Base-by-base conservation (phyloP, 129 eudicot species). In the Deinandra increscens region DNA sequence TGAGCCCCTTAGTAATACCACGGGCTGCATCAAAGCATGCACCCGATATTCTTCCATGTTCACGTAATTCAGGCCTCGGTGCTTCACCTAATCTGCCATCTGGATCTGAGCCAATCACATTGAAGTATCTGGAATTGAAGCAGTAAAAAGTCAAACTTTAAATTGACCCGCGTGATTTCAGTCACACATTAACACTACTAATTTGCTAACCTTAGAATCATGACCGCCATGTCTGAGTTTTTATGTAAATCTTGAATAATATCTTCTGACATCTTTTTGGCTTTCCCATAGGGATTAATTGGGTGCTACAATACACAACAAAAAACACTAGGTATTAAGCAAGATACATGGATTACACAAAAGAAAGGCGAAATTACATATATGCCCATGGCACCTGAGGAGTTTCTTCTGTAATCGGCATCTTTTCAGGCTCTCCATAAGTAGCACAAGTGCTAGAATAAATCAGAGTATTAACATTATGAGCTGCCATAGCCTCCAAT, bases 1-100 rank as follows among this genome's bases (percentile, higher is more conserved):
- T 88, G 13, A 91, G 81, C 15, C 97, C 96, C 4, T 81, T 82
- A 60, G 81, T 91, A 13, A 91, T 91, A 31, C 94, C 96, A 54
- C 91, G 83, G 26, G 96, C 96, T 4, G 97, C 97, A 83, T 90
- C 97, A 59, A 90, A 90, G 73, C 97, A 90, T 55, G 97, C 95
- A 63, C 95, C 97, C 7, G 97, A 90, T 23, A 87, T 87, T 53
- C 95, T 82, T 38, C 97, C 95, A 68, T 90, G 97, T 66, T 90
- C 91, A 9, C 97, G 84, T 69, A 90, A 49, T 50, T 90, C 97
- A 10, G 95, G 91, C 51, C 91, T 74, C 1, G 97, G 97, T 51
- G 97, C 91, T 79, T 91, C 96, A 50, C 97, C 97, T 43, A 91
- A 78, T 61, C 91, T 86, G 68, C 97, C 97, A 53, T 86, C 94